A percentile compares a stretch with the other conserved stretches of the same genome.
Conservation (phyloP, 192 early-diverging fungal species). For the Geranomyces variabilis region DNA sequence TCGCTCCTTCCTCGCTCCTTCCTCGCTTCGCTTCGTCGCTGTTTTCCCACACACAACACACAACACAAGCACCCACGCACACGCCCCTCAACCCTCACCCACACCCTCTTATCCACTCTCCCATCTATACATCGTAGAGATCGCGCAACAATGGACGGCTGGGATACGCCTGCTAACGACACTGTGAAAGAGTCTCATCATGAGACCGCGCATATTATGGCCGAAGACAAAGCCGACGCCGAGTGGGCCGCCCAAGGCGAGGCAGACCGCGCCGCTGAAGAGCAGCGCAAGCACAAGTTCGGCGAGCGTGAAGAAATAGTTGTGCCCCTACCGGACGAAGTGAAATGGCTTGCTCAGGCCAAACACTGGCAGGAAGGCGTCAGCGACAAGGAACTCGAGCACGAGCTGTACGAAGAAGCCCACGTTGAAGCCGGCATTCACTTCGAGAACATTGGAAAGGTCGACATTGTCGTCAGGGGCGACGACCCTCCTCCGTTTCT, state of each 20-base stretch:
- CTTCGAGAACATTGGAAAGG: conserved; percentile 92
- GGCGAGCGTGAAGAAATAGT: conserved; percentile 4
- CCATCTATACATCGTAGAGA: too few relatives aligned
- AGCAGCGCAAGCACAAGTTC: conserved; percentile 26
- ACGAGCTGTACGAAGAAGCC: conserved; percentile 16
- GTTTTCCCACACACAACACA: too few relatives aligned
- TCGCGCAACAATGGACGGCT: too few relatives aligned
- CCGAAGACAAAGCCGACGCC: neutral
- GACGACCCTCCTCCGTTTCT: conserved; percentile 35
- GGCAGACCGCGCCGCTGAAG: conserved; percentile 2
- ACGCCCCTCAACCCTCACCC: too few relatives aligned
- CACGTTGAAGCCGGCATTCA: conserved; percentile 77
- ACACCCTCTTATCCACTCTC: too few relatives aligned
- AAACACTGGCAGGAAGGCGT: conserved; percentile 36
- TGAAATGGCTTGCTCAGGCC: conserved; percentile 22
- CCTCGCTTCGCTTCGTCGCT: too few relatives aligned
- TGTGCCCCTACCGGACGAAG: conserved; percentile 1
- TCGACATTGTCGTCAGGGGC: conserved; percentile 74
- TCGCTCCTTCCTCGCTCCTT: too few relatives aligned
- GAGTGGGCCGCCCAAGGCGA: too few relatives aligned
- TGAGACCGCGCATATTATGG: neutral
- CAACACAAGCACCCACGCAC: too few relatives aligned
- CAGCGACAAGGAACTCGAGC: conserved; percentile 20
- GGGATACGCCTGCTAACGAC: too few relatives aligned
- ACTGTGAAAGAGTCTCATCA: too few relatives aligned